Conservation (phyloP, 1,284 basidiomycete genomes). For the Ceratobasidium sp. region DNA sequence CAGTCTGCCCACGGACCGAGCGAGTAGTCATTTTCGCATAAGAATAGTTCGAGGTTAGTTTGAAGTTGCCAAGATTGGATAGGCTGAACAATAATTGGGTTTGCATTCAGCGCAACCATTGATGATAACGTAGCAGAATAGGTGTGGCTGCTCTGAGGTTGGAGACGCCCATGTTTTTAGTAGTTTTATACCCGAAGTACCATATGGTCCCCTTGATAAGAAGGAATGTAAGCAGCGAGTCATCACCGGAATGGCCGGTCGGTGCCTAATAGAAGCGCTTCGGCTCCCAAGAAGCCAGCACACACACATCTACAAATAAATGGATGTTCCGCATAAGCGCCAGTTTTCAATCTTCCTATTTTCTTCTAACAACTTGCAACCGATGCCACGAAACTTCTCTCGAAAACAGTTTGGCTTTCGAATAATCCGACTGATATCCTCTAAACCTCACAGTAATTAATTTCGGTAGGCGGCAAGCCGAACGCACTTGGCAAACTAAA, state of each 20-base stretch:
- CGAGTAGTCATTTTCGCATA: slow-evolving; percentile 16
- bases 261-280: background rate
- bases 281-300: background rate
- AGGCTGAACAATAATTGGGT: background rate
- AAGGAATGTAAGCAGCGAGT: too few species aligned
- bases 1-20: slow-evolving; percentile 2
- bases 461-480: too few species aligned
- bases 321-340: too few species aligned
- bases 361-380: too few species aligned
- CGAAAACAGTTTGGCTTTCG: too few species aligned
- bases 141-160: background rate
- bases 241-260: background rate
- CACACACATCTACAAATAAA: too few species aligned
- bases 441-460: too few species aligned
- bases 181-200: background rate
- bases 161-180: too few species aligned
- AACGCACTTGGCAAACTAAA: too few species aligned
- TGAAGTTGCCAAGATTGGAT: background rate
- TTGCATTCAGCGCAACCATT: background rate
- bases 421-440: too few species aligned
- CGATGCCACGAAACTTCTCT: too few species aligned
- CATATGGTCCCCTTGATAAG: background rate
- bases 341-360: too few species aligned
- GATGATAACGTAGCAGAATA: background rate
- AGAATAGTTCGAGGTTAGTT: background rate